A percentile compares a stretch with the other conserved stretches of the same genome.
Conservation (phyloP, 495 filamentous ascomycete species). For the Geoglossum glabrum region DNA sequence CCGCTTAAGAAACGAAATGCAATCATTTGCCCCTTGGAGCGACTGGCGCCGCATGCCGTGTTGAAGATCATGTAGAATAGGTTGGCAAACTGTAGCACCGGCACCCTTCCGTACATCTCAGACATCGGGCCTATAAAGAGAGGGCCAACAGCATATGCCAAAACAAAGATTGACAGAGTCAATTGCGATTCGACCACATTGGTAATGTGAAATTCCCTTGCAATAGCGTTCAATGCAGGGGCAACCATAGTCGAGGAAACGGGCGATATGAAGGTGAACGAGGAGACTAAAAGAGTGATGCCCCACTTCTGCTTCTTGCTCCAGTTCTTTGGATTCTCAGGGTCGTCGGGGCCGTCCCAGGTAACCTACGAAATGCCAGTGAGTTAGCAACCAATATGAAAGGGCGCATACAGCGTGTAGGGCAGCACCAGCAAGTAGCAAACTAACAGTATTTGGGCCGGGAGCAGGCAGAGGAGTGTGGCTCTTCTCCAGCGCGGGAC, state of each 20-base stretch:
- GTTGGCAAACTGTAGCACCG: slow-evolving; percentile 40
- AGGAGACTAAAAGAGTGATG: slow-evolving; percentile 23
- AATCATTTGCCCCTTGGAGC: slow-evolving; percentile 32
- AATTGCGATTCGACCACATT: slow-evolving; percentile 34
- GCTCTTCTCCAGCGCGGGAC: background rate
- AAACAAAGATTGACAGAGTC: slow-evolving; percentile 49
- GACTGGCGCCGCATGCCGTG: slow-evolving; percentile 29
- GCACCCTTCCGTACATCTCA: slow-evolving; percentile 39
- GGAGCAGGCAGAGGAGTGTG: background rate
- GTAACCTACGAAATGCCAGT: slow-evolving; percentile 14
- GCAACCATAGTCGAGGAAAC: slow-evolving; percentile 54
- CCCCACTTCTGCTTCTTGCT: slow-evolving; percentile 41
- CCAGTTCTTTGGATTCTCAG: slow-evolving; percentile 55
- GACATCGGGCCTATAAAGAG: slow-evolving; percentile 40
- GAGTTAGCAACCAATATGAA: background rate
- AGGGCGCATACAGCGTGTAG: too few species aligned
- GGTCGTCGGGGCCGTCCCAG: slow-evolving; percentile 43
- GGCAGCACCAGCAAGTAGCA: too few species aligned
- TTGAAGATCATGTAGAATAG: slow-evolving; percentile 45
- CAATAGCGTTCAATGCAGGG: slow-evolving; percentile 36
- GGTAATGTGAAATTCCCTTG: slow-evolving; percentile 38
- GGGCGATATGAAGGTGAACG: slow-evolving; percentile 50
- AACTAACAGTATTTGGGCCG: background rate
- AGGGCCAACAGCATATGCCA: slow-evolving; percentile 47
- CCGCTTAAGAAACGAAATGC: slow-evolving; percentile 36